Percentiles rank a stretch among this genome's conserved stretches.
Evolutionary conservation across 306 rosid genomes (phyloP).

Genomic region (Medicago ruthenica): DNA sequence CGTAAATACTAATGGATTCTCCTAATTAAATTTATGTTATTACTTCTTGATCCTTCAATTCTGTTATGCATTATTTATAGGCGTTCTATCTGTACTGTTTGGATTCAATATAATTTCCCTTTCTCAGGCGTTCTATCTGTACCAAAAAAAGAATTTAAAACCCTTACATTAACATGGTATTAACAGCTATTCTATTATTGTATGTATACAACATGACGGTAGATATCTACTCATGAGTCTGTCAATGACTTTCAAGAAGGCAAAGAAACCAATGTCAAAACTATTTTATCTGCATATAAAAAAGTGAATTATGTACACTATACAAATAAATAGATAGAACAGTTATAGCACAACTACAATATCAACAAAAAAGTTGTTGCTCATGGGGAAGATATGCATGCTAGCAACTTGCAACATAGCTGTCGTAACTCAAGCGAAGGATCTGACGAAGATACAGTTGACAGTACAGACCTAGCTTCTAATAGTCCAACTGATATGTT

Average conservation of each 20-base stretch:
- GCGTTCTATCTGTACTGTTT: too few species aligned
- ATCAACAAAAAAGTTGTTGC: neutral
- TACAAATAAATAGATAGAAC: slow-evolving; percentile 7
- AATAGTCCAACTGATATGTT: slow-evolving; percentile 65
- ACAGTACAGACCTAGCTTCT: slow-evolving; percentile 77
- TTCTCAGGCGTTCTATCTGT: too few species aligned
- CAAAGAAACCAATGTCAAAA: slow-evolving; percentile 14
- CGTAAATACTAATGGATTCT: too few species aligned
- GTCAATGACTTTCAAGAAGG: slow-evolving; percentile 2
- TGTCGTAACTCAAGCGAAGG: slow-evolving; percentile 68
- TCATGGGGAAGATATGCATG: slow-evolving; percentile 69
- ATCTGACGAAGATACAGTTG: slow-evolving; percentile 57
- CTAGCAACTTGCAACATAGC: slow-evolving; percentile 75
- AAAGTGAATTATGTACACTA: slow-evolving; percentile 34
- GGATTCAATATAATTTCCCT: too few species aligned
- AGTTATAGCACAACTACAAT: neutral
- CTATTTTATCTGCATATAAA: slow-evolving; percentile 20
- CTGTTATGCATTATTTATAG: too few species aligned
- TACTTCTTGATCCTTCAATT: too few species aligned
- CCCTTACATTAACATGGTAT: neutral
- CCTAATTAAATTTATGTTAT: too few species aligned
- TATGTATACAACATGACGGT: neutral
- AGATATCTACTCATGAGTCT: too few species aligned
- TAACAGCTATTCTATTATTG: neutral
- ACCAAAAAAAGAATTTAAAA: neutral